Evolutionary conservation across 2,329 filamentous ascomycete species (phyloP).

Genomic region (Chalara sp.): DNA sequence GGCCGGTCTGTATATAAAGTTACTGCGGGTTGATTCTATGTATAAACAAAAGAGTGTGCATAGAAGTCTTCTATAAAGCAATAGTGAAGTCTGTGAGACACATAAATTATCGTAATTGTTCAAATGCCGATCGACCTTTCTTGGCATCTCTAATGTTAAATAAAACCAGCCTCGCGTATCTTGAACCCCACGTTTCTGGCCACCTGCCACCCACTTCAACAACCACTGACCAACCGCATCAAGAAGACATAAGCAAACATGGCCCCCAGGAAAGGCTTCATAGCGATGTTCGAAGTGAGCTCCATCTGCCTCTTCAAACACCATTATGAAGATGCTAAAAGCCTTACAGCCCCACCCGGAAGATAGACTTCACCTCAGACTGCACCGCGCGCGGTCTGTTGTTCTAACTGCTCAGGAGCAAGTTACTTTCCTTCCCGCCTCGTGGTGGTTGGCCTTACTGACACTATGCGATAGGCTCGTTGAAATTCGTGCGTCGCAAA

Average conservation of each 20-base stretch:
- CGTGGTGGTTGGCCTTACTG: background rate
- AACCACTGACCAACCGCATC: background rate
- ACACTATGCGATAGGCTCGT: conserved; percentile 49
- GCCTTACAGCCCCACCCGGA: conserved; percentile 53
- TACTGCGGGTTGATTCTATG: too few species aligned
- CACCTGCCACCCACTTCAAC: too few species aligned
- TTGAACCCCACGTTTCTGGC: too few species aligned
- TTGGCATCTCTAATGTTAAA: too few species aligned
- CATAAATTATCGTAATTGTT: too few species aligned
- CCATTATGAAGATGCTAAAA: conserved; percentile 11
- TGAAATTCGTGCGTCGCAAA: conserved; percentile 88
- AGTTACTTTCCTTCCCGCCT: conserved; percentile 6
- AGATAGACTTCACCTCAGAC: conserved; percentile 69
- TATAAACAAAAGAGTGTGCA: too few species aligned
- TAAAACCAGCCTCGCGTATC: too few species aligned
- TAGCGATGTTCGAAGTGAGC: conserved; percentile 21
- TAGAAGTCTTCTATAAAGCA: too few species aligned
- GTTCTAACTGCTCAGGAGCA: conserved; percentile 70
- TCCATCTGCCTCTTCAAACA: background rate
- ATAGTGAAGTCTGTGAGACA: too few species aligned
- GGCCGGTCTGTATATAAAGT: too few species aligned
- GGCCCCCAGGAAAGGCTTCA: conserved; percentile 1
- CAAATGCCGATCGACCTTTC: too few species aligned
- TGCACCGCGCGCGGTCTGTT: conserved; percentile 78
- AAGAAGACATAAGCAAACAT: background rate